Conservation (phyloP, 73 alveolate species). For the Paramecium primaurelia region DNA sequence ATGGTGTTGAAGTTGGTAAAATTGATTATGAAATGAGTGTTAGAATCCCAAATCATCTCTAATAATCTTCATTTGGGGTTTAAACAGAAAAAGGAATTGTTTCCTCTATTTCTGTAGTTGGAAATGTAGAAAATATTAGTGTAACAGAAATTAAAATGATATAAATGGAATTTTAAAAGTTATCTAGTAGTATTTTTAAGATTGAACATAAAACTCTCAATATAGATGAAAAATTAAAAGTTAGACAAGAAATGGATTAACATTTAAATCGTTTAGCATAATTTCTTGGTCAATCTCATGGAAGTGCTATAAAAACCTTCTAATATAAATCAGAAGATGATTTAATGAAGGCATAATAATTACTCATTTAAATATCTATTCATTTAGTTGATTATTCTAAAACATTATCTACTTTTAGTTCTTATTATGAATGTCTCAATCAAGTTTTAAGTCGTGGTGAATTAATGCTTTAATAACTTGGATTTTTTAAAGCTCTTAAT, state of each 20-base stretch:
- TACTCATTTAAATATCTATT: neutral
- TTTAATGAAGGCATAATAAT: neutral
- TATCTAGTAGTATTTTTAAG: neutral
- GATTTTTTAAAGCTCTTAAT: conserved; percentile 14
- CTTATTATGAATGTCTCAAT: conserved; percentile 1
- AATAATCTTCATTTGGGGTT: conserved; percentile 8
- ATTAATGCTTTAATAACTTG: neutral
- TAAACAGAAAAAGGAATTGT: conserved; percentile 18
- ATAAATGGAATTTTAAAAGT: neutral
- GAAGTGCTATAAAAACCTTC: neutral
- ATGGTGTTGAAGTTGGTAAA: conserved; percentile 8
- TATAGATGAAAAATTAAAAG: neutral
- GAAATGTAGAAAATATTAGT: neutral
- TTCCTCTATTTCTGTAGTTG: neutral
- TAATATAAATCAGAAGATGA: conserved; percentile 22
- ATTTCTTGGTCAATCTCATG: neutral
- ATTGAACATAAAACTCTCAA: neutral
- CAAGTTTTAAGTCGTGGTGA: neutral
- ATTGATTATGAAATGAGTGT: neutral
- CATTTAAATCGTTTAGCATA: neutral
- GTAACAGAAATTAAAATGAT: neutral
- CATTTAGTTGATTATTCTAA: neutral
- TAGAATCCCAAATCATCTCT: neutral
- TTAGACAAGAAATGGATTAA: neutral
- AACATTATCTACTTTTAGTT: neutral